Conservation (phyloP, 768 basidiomycete genomes). For the Tylopilus balloui region DNA sequence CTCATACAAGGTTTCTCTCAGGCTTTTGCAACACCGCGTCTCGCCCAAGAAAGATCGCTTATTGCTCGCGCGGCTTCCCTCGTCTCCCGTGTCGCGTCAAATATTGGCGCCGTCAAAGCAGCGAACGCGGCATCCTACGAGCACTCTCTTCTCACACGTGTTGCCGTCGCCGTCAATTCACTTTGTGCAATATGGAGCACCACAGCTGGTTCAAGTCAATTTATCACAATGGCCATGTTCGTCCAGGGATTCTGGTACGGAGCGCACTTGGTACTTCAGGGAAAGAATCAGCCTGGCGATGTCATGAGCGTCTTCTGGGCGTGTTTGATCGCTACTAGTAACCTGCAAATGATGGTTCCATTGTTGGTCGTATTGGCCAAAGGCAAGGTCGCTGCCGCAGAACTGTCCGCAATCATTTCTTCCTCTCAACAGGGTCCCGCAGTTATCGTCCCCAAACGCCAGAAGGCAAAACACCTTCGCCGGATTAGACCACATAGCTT, state of each 20-base stretch:
- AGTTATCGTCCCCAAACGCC: conserved; percentile 19
- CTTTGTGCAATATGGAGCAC: conserved; percentile 75
- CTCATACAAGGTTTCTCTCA: conserved; percentile 76
- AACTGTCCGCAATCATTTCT: conserved; percentile 21
- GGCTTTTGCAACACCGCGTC: conserved; percentile 58
- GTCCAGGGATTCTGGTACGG: conserved; percentile 98
- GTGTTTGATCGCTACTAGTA: conserved; percentile 83
- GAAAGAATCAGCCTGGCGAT: conserved; percentile 61
- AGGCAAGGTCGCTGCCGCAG: conserved; percentile 53
- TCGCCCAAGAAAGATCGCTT: conserved; percentile 60
- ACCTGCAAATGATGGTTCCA: conserved; percentile 84
- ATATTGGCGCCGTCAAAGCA: conserved; percentile 88
- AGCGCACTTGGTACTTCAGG: conserved; percentile 78
- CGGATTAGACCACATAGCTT: conserved; percentile 65
- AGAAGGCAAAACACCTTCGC: conserved; percentile 37
- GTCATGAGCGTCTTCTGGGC: conserved; percentile 99
- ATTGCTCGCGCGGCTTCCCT: conserved; percentile 72
- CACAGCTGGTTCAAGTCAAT: conserved; percentile 65
- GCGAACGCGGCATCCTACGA: conserved; percentile 74
- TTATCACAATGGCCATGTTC: conserved; percentile 88
- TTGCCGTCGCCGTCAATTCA: conserved; percentile 45
- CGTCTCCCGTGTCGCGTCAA: conserved; percentile 68
- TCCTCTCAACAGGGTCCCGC: conserved; percentile 35
- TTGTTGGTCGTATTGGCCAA: conserved; percentile 60
- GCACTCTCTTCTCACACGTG: conserved; percentile 41